Evolutionary conservation across 192 early-diverging fungal genomes (phyloP), one percentile per base, ranked within the genome.

Genomic region (Umbelopsis vinacea): DNA sequence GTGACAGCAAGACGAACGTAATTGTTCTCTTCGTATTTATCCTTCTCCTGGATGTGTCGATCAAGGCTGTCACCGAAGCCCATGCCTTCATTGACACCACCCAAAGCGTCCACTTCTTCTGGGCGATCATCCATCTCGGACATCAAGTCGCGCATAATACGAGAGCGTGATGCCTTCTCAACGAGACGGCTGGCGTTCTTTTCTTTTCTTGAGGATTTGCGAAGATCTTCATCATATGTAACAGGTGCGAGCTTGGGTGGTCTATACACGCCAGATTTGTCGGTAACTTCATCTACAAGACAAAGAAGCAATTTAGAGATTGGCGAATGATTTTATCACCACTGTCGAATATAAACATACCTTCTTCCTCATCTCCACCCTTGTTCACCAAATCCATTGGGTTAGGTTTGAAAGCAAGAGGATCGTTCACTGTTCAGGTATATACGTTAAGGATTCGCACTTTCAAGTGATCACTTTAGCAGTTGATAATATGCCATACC

Each of bases 341-440:
- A 43, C 40, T 22, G 29, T 45, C 14, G 66, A 66, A 21, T 69
- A 6, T 67, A 63, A 12, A 38, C 57, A 17, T 67, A 22, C 74
- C 84, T 46, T 73, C 74, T 10, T 85, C 77, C 8, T 80, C 81
- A 52, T 76, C 80, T 3, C 75, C 77, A 1, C 76, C 66, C 52
- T 82, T 83, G 33, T 71, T 63, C 10, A 86, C 82, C 33, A 95
- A 72, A 74, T 88, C 89, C 40, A 68, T 78, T 22, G 94, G 93
- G 79, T 96, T 97, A 3, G 97, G 97, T 74, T 92, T 93, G 85
- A 96, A 99, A 54, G 90, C 86, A 70, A 96, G 81, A n/a, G 96
- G 94, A 74, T 99, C 89, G 5, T 84, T 83, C 33, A 84, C 73
- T 74, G 38, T 17, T 40, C 35, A 66, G 23, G 21, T 46, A 26